A percentile compares a stretch with the other conserved stretches of the same genome.
Conservation (phyloP, 768 basidiomycete genomes). For the Stropharia rugosoannulata region DNA sequence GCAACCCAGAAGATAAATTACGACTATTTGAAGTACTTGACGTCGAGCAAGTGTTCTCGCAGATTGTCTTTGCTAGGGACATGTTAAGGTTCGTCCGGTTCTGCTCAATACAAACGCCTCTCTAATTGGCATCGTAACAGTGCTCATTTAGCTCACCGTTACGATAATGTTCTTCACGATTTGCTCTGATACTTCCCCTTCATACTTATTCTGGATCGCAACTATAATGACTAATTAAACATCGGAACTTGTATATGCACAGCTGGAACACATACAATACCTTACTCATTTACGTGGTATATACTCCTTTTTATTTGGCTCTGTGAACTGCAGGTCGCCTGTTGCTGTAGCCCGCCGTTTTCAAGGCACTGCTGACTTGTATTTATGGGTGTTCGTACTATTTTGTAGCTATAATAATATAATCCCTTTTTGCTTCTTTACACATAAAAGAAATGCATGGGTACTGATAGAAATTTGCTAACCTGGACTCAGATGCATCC, state of each 20-base stretch:
- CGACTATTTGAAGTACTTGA: constrained; percentile 78
- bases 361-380: too few species aligned
- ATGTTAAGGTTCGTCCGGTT: constrained; percentile 67
- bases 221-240: neutral
- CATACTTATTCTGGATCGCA: neutral
- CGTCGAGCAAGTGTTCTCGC: constrained; percentile 74
- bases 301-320: too few species aligned
- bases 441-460: too few species aligned
- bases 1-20: constrained; percentile 43
- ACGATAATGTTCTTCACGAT: constrained; percentile 74
- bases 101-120: neutral
- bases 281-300: too few species aligned
- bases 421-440: neutral
- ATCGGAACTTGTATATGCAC: neutral
- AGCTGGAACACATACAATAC: neutral
- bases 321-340: too few species aligned
- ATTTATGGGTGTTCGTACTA: neutral
- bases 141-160: constrained; percentile 79
- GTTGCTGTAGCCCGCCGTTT: too few species aligned
- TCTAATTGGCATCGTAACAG: constrained; percentile 28
- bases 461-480: too few species aligned
- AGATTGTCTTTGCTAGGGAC: constrained; percentile 78
- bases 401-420: neutral
- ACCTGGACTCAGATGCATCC: too few species aligned
- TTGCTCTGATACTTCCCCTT: constrained; percentile 37